phyloP scores from a whole-genome alignment of 2,329 filamentous ascomycete genomes.

The Clarireedia sp. region DNA sequence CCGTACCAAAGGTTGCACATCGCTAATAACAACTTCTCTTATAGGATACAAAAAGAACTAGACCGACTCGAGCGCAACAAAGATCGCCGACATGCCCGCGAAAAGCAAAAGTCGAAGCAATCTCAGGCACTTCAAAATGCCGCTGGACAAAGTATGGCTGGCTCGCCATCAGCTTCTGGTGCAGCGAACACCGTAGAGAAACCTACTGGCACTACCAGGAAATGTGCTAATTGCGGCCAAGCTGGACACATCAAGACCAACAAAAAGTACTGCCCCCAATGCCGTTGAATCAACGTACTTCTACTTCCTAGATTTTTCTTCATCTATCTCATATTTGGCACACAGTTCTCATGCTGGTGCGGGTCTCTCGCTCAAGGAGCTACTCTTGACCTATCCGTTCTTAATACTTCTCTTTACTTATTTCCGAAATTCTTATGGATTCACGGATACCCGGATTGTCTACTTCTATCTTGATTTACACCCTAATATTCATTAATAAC shows the following conservation, averaged over 20 bases:
- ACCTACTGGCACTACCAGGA: slow-evolving; percentile 64
- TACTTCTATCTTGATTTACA: background rate
- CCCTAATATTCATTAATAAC: background rate
- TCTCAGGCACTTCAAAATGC: slow-evolving; percentile 20
- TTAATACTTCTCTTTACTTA: background rate
- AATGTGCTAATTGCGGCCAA: slow-evolving; percentile 96
- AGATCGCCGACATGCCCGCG: slow-evolving; percentile 79
- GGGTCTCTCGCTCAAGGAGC: slow-evolving; percentile 10
- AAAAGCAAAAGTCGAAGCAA: slow-evolving; percentile 68
- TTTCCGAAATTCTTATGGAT: background rate
- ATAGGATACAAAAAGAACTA: slow-evolving; percentile 64
- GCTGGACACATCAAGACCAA: slow-evolving; percentile 98
- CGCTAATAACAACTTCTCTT: background rate
- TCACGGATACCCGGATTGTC: background rate
- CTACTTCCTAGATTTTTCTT: slow-evolving; percentile 2
- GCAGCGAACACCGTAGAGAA: slow-evolving; percentile 42
- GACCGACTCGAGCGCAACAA: slow-evolving; percentile 84
- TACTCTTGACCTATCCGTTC: too few relatives aligned
- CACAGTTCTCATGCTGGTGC: background rate
- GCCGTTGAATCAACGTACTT: slow-evolving; percentile 6
- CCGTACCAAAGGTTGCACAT: too few relatives aligned
- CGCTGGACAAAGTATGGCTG: slow-evolving; percentile 22
- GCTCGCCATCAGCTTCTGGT: slow-evolving; percentile 33
- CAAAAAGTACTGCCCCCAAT: slow-evolving; percentile 63
- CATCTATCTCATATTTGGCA: background rate